These are phyloP conservation scores for Citrus reticulata DNA, from an alignment of 345 rosid species.

Conservation along the genomic window DNA sequence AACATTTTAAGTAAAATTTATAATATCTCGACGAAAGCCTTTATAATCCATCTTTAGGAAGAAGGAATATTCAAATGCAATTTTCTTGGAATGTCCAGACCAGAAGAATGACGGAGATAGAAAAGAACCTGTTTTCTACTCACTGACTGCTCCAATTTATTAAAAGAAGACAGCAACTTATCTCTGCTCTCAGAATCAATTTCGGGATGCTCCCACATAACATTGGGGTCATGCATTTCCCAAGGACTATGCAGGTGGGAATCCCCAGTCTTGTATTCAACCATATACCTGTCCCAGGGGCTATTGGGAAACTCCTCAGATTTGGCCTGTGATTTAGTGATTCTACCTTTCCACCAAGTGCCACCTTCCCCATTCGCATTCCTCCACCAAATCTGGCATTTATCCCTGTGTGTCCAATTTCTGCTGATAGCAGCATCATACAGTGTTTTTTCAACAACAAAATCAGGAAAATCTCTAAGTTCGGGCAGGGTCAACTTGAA, in stretches of 20 bases:
- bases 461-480: slow-evolving; percentile 73
- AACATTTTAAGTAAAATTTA: slow-evolving; percentile 12
- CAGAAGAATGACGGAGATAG: not conserved
- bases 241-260: slow-evolving; percentile 77
- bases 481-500: slow-evolving; percentile 80
- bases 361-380: slow-evolving; percentile 64
- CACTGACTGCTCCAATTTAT: slow-evolving; percentile 53
- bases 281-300: slow-evolving; percentile 85
- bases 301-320: slow-evolving; percentile 74
- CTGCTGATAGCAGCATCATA: slow-evolving; percentile 68
- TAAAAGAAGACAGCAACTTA: slow-evolving; percentile 49
- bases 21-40: slow-evolving; percentile 1
- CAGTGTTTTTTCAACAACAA: slow-evolving; percentile 80
- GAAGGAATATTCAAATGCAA: not conserved
- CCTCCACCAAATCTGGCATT: slow-evolving; percentile 91
- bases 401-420: slow-evolving; percentile 69
- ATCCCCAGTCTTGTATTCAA: slow-evolving; percentile 55
- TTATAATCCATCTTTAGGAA: not conserved
- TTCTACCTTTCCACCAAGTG: slow-evolving; percentile 84
- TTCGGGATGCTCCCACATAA: slow-evolving; percentile 53
- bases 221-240: slow-evolving; percentile 78
- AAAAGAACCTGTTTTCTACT: slow-evolving; percentile 53
- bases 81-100: not conserved
- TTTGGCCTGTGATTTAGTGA: slow-evolving; percentile 50
- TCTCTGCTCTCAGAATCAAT: slow-evolving; percentile 48